Evolutionary conservation across 257 asterid species (phyloP).

Genomic region (Nicotiana knightiana): DNA sequence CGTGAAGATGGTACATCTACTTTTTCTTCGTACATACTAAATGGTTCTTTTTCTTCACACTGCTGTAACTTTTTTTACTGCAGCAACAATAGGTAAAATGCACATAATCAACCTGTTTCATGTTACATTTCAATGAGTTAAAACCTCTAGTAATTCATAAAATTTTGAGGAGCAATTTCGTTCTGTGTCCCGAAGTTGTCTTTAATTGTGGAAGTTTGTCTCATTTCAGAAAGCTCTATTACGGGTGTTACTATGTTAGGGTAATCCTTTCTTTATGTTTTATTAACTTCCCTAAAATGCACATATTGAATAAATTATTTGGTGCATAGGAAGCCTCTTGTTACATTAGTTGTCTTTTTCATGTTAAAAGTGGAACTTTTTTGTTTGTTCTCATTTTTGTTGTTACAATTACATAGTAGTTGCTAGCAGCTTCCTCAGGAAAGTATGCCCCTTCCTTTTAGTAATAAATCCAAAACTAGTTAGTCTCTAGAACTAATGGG

Average conservation of each 20-base stretch:
- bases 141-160: background rate
- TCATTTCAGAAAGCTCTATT: background rate
- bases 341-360: background rate
- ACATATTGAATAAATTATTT: background rate
- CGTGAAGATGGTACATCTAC: slow-evolving; percentile 68
- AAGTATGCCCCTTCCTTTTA: background rate
- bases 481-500: background rate
- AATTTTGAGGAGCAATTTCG: background rate
- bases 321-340: background rate
- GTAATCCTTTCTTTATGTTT: background rate
- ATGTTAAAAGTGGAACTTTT: background rate
- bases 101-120: background rate
- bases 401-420: background rate
- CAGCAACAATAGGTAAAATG: background rate
- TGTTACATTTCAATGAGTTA: background rate
- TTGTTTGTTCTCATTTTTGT: background rate
- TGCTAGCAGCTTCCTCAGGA: background rate
- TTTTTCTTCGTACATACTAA: background rate
- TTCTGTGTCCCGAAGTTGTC: background rate
- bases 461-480: background rate
- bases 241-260: background rate
- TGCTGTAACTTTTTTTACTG: background rate
- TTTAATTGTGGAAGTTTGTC: background rate
- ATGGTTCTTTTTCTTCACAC: background rate
- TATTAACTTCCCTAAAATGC: background rate